Conservation (phyloP, 1,284 basidiomycete genomes). For the Farysia itapuensis region DNA sequence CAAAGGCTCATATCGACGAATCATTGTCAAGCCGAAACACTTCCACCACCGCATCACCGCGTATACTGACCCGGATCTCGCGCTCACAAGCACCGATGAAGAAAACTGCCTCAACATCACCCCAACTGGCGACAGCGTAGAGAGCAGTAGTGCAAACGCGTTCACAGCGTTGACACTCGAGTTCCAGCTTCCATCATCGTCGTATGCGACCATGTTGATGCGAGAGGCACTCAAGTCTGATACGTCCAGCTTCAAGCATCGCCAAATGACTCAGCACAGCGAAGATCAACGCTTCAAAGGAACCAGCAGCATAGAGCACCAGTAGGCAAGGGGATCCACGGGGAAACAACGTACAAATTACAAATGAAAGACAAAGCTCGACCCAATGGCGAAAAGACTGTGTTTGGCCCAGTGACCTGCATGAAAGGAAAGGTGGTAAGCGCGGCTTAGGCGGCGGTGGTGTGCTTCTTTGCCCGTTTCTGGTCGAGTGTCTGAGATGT, state of each 20-base stretch:
- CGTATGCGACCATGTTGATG: constrained; percentile 57
- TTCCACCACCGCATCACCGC: constrained; percentile 77
- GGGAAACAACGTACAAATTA: no score
- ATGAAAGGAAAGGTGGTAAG: no score
- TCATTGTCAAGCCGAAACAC: constrained; percentile 79
- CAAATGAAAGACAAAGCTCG: no score
- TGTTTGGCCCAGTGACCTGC: no score
- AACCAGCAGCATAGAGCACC: not conserved
- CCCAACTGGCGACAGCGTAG: not conserved
- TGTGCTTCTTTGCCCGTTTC: constrained; percentile 39
- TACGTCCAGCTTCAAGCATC: constrained; percentile 45
- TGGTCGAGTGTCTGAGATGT: constrained; percentile 15
- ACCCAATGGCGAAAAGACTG: no score
- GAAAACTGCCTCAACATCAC: constrained; percentile 68
- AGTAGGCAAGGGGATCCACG: no score
- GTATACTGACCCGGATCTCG: constrained; percentile 89
- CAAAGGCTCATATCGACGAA: constrained; percentile 87
- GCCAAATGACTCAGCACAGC: constrained; percentile 38
- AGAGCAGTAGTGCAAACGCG: not conserved
- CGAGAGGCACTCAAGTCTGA: constrained; percentile 56
- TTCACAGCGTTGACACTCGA: constrained; percentile 50
- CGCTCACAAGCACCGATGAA: constrained; percentile 90
- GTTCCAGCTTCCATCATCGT: constrained; percentile 49
- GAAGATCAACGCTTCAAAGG: constrained; percentile 39
- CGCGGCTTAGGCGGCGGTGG: constrained; percentile 10